Evolutionary conservation across 352 stramenopile genomes (phyloP).

Genomic region (Globisporangium ultimum): DNA sequence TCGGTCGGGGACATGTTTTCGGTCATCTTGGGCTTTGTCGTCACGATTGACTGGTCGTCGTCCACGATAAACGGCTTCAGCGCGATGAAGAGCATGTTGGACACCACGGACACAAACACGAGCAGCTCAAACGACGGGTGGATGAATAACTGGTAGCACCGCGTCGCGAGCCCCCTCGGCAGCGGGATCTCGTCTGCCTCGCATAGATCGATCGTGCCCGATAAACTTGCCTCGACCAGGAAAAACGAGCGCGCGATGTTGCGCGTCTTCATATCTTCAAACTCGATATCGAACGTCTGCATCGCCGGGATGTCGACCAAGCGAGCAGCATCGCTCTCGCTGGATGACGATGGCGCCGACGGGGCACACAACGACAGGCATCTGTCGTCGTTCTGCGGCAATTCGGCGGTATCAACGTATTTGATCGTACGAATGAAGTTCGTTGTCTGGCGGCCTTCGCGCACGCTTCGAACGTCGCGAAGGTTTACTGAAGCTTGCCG

Average conservation of each 20-base stretch:
- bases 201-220: conserved; percentile 39
- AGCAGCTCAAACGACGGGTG: conserved; percentile 76
- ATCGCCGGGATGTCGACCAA: conserved; percentile 16
- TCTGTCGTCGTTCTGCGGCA: conserved; percentile 58
- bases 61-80: conserved; percentile 56
- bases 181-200: conserved; percentile 47
- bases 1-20: conserved; percentile 58
- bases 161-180: conserved; percentile 38
- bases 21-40: conserved; percentile 33
- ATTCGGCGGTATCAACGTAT: conserved; percentile 43
- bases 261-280: conserved; percentile 44
- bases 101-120: conserved; percentile 55
- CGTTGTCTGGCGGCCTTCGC: conserved; percentile 65
- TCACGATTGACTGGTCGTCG: conserved; percentile 26
- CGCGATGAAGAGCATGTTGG: conserved; percentile 71
- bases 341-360: neutral
- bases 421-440: conserved; percentile 85
- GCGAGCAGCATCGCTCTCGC: conserved; percentile 8
- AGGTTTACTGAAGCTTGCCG: conserved; percentile 30
- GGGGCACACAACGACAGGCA: conserved; percentile 58
- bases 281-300: conserved; percentile 73
- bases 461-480: conserved; percentile 52
- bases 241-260: conserved; percentile 65
- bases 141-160: conserved; percentile 61
- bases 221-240: conserved; percentile 37